Conservation (phyloP, 495 filamentous ascomycete genomes). For the Aspergillus biplanus region DNA sequence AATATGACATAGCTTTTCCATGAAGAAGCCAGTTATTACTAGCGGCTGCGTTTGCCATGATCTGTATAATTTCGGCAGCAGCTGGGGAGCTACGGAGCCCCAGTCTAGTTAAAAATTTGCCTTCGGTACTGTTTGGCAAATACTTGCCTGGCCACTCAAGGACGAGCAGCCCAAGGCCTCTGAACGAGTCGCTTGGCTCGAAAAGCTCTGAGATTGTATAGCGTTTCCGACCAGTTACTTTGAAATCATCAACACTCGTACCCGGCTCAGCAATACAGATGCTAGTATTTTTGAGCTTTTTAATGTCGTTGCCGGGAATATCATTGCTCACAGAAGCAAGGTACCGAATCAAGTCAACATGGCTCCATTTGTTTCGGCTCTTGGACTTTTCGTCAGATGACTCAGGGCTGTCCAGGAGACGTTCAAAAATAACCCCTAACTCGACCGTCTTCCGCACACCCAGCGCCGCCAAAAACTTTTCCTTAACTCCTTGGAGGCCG, state of each 20-base stretch:
- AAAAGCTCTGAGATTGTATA: slow-evolving; percentile 86
- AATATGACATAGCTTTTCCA: slow-evolving; percentile 76
- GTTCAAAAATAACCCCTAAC: slow-evolving; percentile 87
- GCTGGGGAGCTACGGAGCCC: slow-evolving; percentile 72
- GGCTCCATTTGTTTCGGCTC: slow-evolving; percentile 71
- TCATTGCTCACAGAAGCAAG: slow-evolving; percentile 86
- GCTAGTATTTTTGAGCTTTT: slow-evolving; percentile 71
- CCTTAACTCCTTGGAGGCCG: slow-evolving; percentile 77
- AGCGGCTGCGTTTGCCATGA: slow-evolving; percentile 66
- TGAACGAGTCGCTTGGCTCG: slow-evolving; percentile 74
- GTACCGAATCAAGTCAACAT: slow-evolving; percentile 93
- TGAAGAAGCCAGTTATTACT: slow-evolving; percentile 59
- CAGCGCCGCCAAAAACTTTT: slow-evolving; percentile 80
- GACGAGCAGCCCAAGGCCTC: slow-evolving; percentile 72
- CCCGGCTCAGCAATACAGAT: slow-evolving; percentile 79
- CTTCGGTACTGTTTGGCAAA: slow-evolving; percentile 65
- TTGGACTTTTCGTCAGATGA: slow-evolving; percentile 45
- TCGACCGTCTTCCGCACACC: slow-evolving; percentile 87
- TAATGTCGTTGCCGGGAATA: slow-evolving; percentile 83
- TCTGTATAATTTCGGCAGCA: slow-evolving; percentile 69
- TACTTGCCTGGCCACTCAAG: slow-evolving; percentile 82
- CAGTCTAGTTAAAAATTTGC: slow-evolving; percentile 68
- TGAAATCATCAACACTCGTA: slow-evolving; percentile 10
- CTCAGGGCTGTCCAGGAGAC: slow-evolving; percentile 64
- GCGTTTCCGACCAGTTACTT: slow-evolving; percentile 49